Percentiles rank a stretch among this genome's conserved stretches.
phyloP scores from a whole-genome alignment of 1,284 basidiomycete genomes.

The Tilletia caries region DNA sequence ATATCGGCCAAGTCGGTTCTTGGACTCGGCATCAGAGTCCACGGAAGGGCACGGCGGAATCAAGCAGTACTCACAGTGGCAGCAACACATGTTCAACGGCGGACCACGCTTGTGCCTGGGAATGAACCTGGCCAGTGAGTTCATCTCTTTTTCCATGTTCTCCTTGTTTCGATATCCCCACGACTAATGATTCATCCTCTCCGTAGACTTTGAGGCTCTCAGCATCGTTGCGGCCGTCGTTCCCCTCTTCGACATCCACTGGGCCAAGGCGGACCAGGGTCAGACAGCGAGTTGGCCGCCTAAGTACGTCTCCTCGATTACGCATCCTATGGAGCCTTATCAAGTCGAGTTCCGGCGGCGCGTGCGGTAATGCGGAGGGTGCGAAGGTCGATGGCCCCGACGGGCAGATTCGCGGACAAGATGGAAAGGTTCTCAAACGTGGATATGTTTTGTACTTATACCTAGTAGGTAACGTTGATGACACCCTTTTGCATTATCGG shows the following conservation, averaged over 20 bases:
- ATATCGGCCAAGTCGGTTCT: conserved; percentile 38
- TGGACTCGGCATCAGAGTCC: conserved; percentile 34
- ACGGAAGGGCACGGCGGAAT: conserved; percentile 18
- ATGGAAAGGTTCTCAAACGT: too few species aligned
- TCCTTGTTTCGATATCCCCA: not conserved
- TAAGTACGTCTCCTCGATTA: conserved; percentile 32
- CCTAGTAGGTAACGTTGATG: too few species aligned
- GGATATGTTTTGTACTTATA: too few species aligned
- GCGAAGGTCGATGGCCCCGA: not conserved
- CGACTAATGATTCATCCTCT: not conserved
- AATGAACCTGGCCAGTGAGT: conserved; percentile 33
- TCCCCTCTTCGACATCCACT: conserved; percentile 31
- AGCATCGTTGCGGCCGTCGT: conserved; percentile 20
- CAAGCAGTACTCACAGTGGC: conserved; percentile 37
- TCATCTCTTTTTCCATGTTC: not conserved
- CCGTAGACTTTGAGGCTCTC: conserved; percentile 24
- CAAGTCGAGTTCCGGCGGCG: conserved; percentile 7
- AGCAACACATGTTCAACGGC: conserved; percentile 32
- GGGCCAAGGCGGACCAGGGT: conserved; percentile 34
- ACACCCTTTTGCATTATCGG: too few species aligned
- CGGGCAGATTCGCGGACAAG: too few species aligned
- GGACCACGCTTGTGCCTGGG: conserved; percentile 46
- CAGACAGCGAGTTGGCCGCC: conserved; percentile 37
- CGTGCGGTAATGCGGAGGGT: too few species aligned
- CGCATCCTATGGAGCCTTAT: conserved; percentile 31